Evolutionary conservation across 2,329 filamentous ascomycete genomes (phyloP), one percentile per base, ranked within the genome.

Genomic region (Tolypocladium inflatum): DNA sequence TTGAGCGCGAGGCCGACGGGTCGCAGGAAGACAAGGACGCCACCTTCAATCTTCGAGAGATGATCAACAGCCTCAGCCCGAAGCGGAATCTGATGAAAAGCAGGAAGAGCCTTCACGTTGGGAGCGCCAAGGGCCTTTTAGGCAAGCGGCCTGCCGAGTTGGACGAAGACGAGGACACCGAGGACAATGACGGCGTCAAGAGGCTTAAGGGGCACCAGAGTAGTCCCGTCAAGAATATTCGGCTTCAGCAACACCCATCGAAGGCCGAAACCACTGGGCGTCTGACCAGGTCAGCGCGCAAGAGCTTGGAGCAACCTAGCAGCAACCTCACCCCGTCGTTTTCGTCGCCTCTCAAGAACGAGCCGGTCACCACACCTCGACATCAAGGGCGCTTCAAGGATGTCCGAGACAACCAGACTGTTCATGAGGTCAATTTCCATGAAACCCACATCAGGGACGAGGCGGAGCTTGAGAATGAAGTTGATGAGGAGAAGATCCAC

Each of bases 21-120:
- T 61, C 61, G 8, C 73, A 75, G 35, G 79, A 81, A 41, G 82
- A 85, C 39, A 80, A 78, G 53, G 87, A 90, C 62, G 78, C 76
- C 3, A 88, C 87, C 0, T 71, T 85, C 41, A 90, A 84, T 61
- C 73, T 93, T 50, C 88, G 84, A 61, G 87, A 90, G 62, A 87
- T 91, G 82, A 93, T 93, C 60, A 81, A 88, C 60, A 88, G 84
- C 58, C 77, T 93, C 61, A 91, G 88, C 30, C 89, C 90, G 0
- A 90, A 89, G 71, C 90, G 90, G 70, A 86, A 83, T 57, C 71
- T 74, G 7, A 64, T 89, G 8, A 84, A 80, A 58, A 84, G 84
- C 17, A 84, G 89, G 45, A 92, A 92, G 73, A 92, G 89, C 67
- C 76, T 92, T 55, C 86, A 89, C 62, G 83, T 90, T 23, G 89